Conservation (phyloP, 1,284 basidiomycete species). For the Chiua sp. region DNA sequence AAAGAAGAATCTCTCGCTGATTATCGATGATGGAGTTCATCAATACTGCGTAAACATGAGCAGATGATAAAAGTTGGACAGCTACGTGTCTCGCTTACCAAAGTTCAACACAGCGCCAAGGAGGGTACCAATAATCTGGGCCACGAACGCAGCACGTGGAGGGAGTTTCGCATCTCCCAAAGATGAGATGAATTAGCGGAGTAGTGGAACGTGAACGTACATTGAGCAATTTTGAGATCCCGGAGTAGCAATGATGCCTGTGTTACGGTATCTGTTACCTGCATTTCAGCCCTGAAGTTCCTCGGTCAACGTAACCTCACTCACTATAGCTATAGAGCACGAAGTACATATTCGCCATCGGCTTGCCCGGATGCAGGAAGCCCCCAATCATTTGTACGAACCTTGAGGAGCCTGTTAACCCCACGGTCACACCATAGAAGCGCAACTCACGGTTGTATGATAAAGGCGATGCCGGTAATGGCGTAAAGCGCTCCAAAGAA, state of each 20-base stretch:
- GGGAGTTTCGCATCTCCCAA: slow-evolving; percentile 61
- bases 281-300: slow-evolving; percentile 1
- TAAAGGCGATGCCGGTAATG: slow-evolving; percentile 56
- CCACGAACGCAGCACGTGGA: slow-evolving; percentile 64
- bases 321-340: slow-evolving; percentile 60
- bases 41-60: slow-evolving; percentile 35
- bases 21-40: slow-evolving; percentile 63
- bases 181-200: background rate
- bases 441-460: slow-evolving; percentile 27
- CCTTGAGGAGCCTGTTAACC: slow-evolving; percentile 13
- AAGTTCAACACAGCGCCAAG: slow-evolving; percentile 57
- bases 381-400: slow-evolving; percentile 65
- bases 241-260: slow-evolving; percentile 53
- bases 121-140: slow-evolving; percentile 59
- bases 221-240: slow-evolving; percentile 66
- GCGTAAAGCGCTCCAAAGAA: slow-evolving; percentile 56
- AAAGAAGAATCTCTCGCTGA: slow-evolving; percentile 53
- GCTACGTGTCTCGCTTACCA: slow-evolving; percentile 34
- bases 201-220: slow-evolving; percentile 19
- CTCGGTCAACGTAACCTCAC: slow-evolving; percentile 19
- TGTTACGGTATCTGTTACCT: slow-evolving; percentile 43
- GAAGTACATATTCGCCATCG: slow-evolving; percentile 62
- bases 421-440: slow-evolving; percentile 37
- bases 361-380: slow-evolving; percentile 64
- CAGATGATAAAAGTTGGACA: background rate